A percentile compares a stretch with the other conserved stretches of the same genome.
These are phyloP conservation scores for Mortierella claussenii DNA, from an alignment of 192 early-diverging fungal species.

Conservation along the genomic window DNA sequence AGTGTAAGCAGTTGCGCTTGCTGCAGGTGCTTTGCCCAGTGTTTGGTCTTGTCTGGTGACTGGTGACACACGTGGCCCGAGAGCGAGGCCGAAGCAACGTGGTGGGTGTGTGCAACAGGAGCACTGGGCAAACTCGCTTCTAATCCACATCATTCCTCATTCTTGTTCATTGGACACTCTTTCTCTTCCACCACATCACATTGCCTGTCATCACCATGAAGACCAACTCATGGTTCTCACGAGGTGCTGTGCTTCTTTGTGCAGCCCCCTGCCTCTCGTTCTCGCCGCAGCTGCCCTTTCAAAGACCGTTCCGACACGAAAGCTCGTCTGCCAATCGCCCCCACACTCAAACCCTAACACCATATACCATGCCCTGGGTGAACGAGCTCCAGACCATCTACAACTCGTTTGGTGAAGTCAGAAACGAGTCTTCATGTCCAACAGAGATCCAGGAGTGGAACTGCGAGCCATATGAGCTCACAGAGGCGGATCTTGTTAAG, in stretches of 20 bases:
- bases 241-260: conserved; percentile 7
- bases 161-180: not conserved
- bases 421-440: conserved; percentile 49
- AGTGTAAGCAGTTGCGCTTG: too few species aligned
- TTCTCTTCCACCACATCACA: not conserved
- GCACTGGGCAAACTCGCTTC: not conserved
- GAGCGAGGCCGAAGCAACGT: not conserved
- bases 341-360: conserved; percentile 7
- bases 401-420: conserved; percentile 50
- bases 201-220: conserved; percentile 7
- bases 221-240: not conserved
- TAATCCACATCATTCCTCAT: not conserved
- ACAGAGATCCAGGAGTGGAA: conserved; percentile 51
- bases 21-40: too few species aligned
- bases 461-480: conserved; percentile 46
- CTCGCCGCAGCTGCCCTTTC: conserved; percentile 23
- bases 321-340: not conserved
- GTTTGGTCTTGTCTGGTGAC: too few species aligned
- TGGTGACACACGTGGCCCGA: not conserved
- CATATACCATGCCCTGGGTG: conserved; percentile 56
- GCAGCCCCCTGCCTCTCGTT: conserved; percentile 7
- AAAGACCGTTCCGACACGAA: not conserved
- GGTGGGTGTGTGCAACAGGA: not conserved
- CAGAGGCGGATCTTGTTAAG: conserved; percentile 46
- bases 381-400: conserved; percentile 55